Base-by-base conservation (phyloP, 1,284 basidiomycete species). In the Amylostereum areolatum region DNA sequence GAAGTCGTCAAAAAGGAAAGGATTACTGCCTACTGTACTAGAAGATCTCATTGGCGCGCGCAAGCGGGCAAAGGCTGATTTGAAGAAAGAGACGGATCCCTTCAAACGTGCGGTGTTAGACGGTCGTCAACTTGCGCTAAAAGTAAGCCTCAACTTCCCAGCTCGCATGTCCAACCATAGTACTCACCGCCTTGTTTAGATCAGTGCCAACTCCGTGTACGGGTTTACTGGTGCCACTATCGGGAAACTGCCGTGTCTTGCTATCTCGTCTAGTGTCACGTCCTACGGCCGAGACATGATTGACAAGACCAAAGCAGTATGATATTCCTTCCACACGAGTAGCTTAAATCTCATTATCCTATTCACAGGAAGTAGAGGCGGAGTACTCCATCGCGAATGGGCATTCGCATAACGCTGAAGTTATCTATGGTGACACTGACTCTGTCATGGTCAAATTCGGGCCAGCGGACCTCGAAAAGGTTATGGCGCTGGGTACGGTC, bases 361-460 rank as follows among this genome's bases (percentile, higher is more conserved):
- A 12, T 34, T 12, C 54, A 18, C 55, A 90, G 83, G 89, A 91
- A 69, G 95, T 97, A 5, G 94, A 97, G 65, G 77, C 80, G 0
- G 83, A 92, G 58, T 97, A 93, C 62, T 89, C 78, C 45, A 76
- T 88, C 10, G 84, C 82, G 11, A 97, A 97, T 60, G 93, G 93
- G 0, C 86, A 89, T 59, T 70, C 80, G 30, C 80, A 94, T 61
- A 84, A 97, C 57, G 93, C 94, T 1, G 81, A 89, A 60, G 89
- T 98, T 62, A 91, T 98, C 52, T 98, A 98, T 58, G 94, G 94
- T 57, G 94, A 98, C 67, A 97, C 94, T 0, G 94, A 98, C 70
- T 98, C 94, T 1, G 93, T 98, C 62, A 98, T 97, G 94, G 89
- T 97, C 43, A 85, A 82, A 57, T 98, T 98, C 59, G 94, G 95